A percentile compares a stretch with the other conserved stretches of the same genome.
phyloP scores from a whole-genome alignment of 2,329 filamentous ascomycete species.

The Hypocreales sp. region DNA sequence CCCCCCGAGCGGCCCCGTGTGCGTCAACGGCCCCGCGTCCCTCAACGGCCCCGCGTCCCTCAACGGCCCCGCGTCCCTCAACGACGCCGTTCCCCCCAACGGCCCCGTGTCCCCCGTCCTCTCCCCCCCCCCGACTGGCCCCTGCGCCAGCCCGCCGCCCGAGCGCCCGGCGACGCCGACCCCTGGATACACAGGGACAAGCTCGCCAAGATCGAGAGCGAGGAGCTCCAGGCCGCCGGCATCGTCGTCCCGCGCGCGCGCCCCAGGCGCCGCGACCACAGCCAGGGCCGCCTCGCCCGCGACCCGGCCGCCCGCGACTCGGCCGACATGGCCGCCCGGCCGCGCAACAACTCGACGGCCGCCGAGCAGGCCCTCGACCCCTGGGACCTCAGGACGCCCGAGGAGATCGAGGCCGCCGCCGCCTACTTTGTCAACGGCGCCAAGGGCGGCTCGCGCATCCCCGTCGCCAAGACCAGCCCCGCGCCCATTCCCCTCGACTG shows the following conservation, averaged over 20 bases:
- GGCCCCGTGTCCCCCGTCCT: no score
- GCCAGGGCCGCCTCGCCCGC: slow-evolving; percentile 18
- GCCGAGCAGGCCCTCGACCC: slow-evolving; percentile 16
- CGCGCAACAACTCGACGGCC: slow-evolving; percentile 30
- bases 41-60: no score
- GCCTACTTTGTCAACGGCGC: slow-evolving; percentile 35
- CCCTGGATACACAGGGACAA: slow-evolving; percentile 82
- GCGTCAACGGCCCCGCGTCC: no score
- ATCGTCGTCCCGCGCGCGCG: slow-evolving; percentile 43
- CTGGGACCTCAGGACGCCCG: slow-evolving; percentile 63
- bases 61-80: no score
- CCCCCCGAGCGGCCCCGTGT: no score
- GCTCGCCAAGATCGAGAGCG: slow-evolving; percentile 64
- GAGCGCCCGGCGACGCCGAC: slow-evolving; percentile 35
- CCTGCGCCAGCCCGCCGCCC: no score
- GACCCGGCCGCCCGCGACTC: slow-evolving; percentile 17
- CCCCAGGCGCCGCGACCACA: slow-evolving; percentile 26
- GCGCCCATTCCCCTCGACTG: slow-evolving; percentile 57
- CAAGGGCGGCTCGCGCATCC: slow-evolving; percentile 67
- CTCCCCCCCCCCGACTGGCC: no score
- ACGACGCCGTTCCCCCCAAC: no score
- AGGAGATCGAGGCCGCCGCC: slow-evolving; percentile 50
- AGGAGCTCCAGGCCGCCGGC: slow-evolving; percentile 66
- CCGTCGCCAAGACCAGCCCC: slow-evolving; percentile 66
- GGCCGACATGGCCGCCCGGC: slow-evolving; percentile 13